Percentiles rank a stretch among this genome's conserved stretches.
Conservation (phyloP, 1,139 yeast species). For the Yamadazyma sp. region DNA sequence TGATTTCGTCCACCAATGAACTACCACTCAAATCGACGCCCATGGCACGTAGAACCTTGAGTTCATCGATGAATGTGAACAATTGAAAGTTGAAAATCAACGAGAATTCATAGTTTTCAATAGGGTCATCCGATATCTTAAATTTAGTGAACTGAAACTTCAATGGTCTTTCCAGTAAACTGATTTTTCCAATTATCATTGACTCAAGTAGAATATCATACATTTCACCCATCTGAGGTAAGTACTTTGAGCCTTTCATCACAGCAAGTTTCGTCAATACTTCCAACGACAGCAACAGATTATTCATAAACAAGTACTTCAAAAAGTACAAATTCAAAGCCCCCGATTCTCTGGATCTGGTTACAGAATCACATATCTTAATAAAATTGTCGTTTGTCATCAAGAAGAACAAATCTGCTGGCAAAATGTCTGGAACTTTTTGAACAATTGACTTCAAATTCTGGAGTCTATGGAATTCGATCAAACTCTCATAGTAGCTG, state of each 20-base stretch:
- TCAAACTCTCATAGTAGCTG: constrained; percentile 19
- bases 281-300: constrained; percentile 3
- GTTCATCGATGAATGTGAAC: constrained; percentile 16
- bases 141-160: constrained; percentile 13
- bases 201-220: constrained; percentile 7
- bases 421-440: constrained; percentile 7
- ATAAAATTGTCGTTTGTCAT: constrained; percentile 9
- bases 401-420: constrained; percentile 15
- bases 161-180: constrained; percentile 9
- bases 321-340: constrained; percentile 1
- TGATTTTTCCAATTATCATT: constrained; percentile 9
- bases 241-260: background rate
- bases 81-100: constrained; percentile 16
- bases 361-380: constrained; percentile 6
- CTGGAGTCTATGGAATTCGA: constrained; percentile 28
- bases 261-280: constrained; percentile 1
- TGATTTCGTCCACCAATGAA: constrained; percentile 1
- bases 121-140: constrained; percentile 12
- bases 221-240: background rate
- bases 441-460: constrained; percentile 21
- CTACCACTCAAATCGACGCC: constrained; percentile 8
- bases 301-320: constrained; percentile 6
- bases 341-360: background rate
- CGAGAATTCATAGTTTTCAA: constrained; percentile 20
- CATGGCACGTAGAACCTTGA: constrained; percentile 15